Evolutionary conservation across 345 rosid species (phyloP).

Genomic region (Turnera subulata): DNA sequence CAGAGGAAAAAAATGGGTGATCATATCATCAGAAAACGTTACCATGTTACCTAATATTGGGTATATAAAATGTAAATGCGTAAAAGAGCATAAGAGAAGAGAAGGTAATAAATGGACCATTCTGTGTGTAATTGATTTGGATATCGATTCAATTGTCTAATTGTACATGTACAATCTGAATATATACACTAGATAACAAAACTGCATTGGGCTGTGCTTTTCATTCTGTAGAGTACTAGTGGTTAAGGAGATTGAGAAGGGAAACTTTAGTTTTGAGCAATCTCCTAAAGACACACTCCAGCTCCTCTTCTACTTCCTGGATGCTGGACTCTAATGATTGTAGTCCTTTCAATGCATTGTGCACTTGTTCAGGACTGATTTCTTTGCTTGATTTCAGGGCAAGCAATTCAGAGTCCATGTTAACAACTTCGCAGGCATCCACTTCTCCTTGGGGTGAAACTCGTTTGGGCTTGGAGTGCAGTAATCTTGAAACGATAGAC

Average conservation of each 20-base stretch:
- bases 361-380: neutral
- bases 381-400: constrained; percentile 7
- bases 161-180: no score
- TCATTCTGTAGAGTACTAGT: neutral
- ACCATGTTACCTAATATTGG: no score
- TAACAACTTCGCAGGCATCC: neutral
- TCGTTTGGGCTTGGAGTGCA: constrained; percentile 10
- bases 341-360: neutral
- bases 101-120: no score
- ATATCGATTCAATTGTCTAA: no score
- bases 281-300: neutral
- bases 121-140: no score
- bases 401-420: constrained; percentile 6
- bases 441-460: neutral
- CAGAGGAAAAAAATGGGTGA: no score
- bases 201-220: no score
- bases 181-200: no score
- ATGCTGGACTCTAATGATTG: constrained; percentile 2
- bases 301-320: neutral
- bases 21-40: no score
- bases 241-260: neutral
- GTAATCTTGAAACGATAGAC: constrained; percentile 15
- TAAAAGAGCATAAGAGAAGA: no score
- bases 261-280: constrained; percentile 3
- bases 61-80: no score